Percentiles rank a stretch among this genome's conserved stretches.
Evolutionary conservation across 1,284 basidiomycete species (phyloP).

Genomic region (Malassezia obtusa): DNA sequence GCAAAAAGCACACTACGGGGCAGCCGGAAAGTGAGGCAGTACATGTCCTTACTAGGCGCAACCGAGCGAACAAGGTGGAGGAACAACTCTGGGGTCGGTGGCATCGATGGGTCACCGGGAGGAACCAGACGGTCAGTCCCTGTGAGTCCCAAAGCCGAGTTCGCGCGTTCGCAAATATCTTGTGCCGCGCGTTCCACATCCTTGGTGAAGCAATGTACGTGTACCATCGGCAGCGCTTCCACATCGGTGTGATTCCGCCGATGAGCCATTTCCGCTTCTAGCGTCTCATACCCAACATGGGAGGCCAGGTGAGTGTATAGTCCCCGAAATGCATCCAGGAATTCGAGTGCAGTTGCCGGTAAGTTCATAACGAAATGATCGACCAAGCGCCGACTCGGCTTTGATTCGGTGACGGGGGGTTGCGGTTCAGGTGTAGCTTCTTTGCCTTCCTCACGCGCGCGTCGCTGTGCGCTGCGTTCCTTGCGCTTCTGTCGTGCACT

Average conservation of each 20-base stretch:
- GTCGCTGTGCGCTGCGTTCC: conserved; percentile 14
- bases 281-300: conserved; percentile 49
- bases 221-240: conserved; percentile 67
- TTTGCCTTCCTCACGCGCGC: background rate
- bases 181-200: conserved; percentile 50
- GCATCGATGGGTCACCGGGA: conserved; percentile 18
- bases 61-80: conserved; percentile 80
- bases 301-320: conserved; percentile 53
- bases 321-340: conserved; percentile 78
- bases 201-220: conserved; percentile 93
- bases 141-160: conserved; percentile 20
- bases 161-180: conserved; percentile 38
- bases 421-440: background rate
- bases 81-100: conserved; percentile 45
- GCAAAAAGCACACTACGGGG: conserved; percentile 51
- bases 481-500: conserved; percentile 14
- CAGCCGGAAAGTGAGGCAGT: conserved; percentile 83
- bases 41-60: conserved; percentile 97
- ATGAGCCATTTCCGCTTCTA: conserved; percentile 16
- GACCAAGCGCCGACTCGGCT: conserved; percentile 18
- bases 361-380: conserved; percentile 95
- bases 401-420: background rate
- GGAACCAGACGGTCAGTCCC: conserved; percentile 5
- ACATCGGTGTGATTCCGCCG: conserved; percentile 11
- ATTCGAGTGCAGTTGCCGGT: conserved; percentile 79